phyloP scores from a whole-genome alignment of 1,139 yeast species.

The Nakaseomyces sp. region DNA sequence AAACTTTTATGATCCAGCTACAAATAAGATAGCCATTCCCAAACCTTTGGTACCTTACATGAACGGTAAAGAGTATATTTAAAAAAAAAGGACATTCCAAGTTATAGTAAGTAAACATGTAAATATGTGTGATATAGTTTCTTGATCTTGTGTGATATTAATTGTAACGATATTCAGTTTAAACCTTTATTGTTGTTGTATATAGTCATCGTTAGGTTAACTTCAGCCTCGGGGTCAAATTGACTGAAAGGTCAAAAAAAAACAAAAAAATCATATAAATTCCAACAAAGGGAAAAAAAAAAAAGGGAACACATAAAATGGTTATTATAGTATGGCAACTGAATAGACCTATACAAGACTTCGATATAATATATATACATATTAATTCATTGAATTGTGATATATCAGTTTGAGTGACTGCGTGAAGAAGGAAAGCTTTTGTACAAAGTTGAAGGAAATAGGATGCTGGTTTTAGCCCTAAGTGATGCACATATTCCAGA shows the following conservation, averaged over 20 bases:
- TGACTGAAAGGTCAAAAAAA: no score
- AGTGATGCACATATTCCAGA: slow-evolving; percentile 91
- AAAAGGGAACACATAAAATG: no score
- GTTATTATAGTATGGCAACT: no score
- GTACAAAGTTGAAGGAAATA: not conserved
- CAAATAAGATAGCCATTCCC: slow-evolving; percentile 56
- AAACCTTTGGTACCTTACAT: slow-evolving; percentile 55
- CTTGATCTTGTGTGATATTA: not conserved
- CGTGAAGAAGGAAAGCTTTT: no score
- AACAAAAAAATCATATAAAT: no score
- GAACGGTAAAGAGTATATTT: slow-evolving; percentile 44
- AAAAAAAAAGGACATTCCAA: slow-evolving; percentile 12
- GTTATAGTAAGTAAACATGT: not conserved
- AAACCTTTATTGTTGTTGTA: not conserved
- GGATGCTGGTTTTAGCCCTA: slow-evolving; percentile 78
- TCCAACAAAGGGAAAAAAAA: no score
- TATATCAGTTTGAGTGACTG: no score
- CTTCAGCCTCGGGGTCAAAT: no score
- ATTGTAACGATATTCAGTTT: not conserved
- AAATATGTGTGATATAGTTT: not conserved
- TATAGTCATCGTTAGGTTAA: no score
- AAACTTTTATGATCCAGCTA: slow-evolving; percentile 59
- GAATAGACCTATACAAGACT: no score
- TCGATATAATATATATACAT: no score
- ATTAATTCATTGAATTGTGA: no score